Percentiles rank a stretch among this genome's conserved stretches.
Conservation (phyloP, 345 rosid species). For the Isatis tinctoria region DNA sequence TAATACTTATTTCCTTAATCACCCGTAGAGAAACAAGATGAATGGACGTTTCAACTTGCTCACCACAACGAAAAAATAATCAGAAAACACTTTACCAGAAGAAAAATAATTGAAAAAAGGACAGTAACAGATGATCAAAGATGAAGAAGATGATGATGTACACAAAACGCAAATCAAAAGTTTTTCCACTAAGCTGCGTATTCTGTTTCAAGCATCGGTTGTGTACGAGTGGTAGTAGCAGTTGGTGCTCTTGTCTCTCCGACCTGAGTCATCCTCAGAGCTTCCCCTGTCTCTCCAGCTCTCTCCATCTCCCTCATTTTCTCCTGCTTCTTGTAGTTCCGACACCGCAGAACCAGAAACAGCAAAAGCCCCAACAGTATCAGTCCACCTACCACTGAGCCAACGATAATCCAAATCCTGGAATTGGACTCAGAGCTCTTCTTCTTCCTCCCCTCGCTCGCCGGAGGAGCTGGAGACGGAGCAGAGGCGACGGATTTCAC, state of each 20-base stretch:
- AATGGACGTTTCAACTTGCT: slow-evolving; percentile 28
- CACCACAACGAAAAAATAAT: slow-evolving; percentile 28
- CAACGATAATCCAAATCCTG: slow-evolving; percentile 66
- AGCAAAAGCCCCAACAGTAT: slow-evolving; percentile 44
- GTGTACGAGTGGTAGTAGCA: slow-evolving; percentile 79
- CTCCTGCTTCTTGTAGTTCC: slow-evolving; percentile 54
- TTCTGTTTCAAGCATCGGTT: slow-evolving; percentile 81
- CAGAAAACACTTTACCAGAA: slow-evolving; percentile 31
- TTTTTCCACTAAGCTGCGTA: slow-evolving; percentile 49
- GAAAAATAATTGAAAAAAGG: slow-evolving; percentile 15
- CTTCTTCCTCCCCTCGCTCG: slow-evolving; percentile 14
- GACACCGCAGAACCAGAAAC: slow-evolving; percentile 49
- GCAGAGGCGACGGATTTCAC: slow-evolving; percentile 57
- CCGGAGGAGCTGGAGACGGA: slow-evolving; percentile 39
- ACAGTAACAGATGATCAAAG: slow-evolving; percentile 16
- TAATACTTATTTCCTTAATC: slow-evolving; percentile 37
- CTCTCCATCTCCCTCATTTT: slow-evolving; percentile 82
- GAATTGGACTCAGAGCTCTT: slow-evolving; percentile 29
- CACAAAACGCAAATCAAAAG: slow-evolving; percentile 4
- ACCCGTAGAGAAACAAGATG: slow-evolving; percentile 34
- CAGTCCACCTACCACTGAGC: slow-evolving; percentile 74
- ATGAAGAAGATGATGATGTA: slow-evolving; percentile 9
- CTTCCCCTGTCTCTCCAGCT: slow-evolving; percentile 91
- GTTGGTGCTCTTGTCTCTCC: slow-evolving; percentile 88
- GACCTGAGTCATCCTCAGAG: slow-evolving; percentile 66